These are phyloP conservation scores for Phytomonas francai DNA, from an alignment of 208 protist species.

Conservation along the genomic window DNA sequence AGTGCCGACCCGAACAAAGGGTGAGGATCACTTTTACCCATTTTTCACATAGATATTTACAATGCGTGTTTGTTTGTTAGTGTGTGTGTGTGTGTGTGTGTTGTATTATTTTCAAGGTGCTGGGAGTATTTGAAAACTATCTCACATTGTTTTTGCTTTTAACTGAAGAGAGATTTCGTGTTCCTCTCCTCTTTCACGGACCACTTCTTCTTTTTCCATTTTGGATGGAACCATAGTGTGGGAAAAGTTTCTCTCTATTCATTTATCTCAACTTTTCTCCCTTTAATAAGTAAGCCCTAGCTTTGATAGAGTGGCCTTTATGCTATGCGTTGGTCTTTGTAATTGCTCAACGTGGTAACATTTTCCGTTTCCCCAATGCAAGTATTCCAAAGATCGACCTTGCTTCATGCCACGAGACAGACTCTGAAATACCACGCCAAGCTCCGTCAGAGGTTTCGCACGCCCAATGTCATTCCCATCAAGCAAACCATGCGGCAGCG, in stretches of 20 bases:
- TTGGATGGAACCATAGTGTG: not conserved
- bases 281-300: not conserved
- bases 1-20: no score
- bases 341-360: not conserved
- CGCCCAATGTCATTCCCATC: conserved; percentile 52
- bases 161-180: no score
- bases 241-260: not conserved
- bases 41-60: no score
- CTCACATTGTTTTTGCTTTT: no score
- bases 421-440: conserved; percentile 56
- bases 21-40: no score
- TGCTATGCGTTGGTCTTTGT: not conserved
- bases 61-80: no score
- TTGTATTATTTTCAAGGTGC: no score
- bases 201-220: not conserved
- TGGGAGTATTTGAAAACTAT: no score
- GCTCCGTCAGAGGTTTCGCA: conserved; percentile 73
- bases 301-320: not conserved
- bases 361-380: not conserved
- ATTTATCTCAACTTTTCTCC: not conserved
- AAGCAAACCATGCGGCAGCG: conserved; percentile 70
- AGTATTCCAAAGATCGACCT: not conserved
- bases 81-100: no score
- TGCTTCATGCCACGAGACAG: conserved; percentile 29
- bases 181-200: no score